Percentiles rank a stretch among this genome's conserved stretches.
These are phyloP conservation scores for Eucalyptus albens DNA, from an alignment of 345 rosid species.

Conservation along the genomic window DNA sequence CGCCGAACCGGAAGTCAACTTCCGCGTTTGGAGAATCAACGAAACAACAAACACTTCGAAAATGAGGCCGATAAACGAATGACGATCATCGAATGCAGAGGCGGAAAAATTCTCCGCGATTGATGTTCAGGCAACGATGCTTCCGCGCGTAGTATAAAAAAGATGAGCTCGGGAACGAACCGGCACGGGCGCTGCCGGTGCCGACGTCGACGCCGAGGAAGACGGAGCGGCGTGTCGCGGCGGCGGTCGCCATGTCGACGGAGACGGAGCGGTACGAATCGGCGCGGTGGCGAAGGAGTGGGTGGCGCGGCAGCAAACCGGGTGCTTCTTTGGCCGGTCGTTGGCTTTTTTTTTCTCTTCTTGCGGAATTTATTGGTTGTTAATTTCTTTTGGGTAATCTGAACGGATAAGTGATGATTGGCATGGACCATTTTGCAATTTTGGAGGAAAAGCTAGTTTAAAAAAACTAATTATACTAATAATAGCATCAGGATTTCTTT, in stretches of 20 bases:
- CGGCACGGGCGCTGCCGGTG: conserved; percentile 97
- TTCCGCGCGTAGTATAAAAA: neutral
- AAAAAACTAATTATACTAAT: neutral
- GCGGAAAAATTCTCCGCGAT: neutral
- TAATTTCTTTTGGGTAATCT: neutral
- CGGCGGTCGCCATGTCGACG: conserved; percentile 36
- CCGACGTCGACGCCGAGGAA: conserved; percentile 96
- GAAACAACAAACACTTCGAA: neutral
- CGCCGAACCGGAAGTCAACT: neutral
- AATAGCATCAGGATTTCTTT: neutral
- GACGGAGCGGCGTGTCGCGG: conserved; percentile 24
- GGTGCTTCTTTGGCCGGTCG: neutral
- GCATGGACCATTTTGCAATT: neutral
- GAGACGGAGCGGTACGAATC: neutral
- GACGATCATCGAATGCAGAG: neutral
- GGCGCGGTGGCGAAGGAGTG: neutral
- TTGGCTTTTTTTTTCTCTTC: neutral
- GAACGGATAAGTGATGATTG: neutral
- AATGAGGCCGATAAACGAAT: neutral
- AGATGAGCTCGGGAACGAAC: conserved; percentile 9
- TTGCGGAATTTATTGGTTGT: neutral
- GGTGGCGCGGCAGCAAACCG: neutral
- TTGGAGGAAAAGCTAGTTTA: neutral
- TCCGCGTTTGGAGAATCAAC: neutral
- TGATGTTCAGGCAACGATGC: neutral